Conservation (phyloP, 768 basidiomycete genomes). For the Boletus reticuloceps region DNA sequence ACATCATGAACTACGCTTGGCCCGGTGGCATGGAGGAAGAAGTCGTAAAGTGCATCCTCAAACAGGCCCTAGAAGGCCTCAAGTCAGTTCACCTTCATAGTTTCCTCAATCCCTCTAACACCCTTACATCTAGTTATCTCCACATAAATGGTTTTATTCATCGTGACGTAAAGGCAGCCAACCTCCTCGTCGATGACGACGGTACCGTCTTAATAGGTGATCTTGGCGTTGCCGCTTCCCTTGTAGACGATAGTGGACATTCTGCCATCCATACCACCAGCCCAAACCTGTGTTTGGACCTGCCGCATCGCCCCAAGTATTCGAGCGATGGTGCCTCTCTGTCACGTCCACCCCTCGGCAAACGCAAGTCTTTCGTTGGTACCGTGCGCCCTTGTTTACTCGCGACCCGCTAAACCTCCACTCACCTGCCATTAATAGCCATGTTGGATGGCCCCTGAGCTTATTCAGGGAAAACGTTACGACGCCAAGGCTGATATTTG, state of each 20-base stretch:
- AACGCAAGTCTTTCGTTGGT: slow-evolving; percentile 89
- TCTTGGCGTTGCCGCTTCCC: slow-evolving; percentile 86
- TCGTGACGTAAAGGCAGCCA: slow-evolving; percentile 92
- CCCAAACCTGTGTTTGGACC: slow-evolving; percentile 35
- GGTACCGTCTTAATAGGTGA: slow-evolving; percentile 90
- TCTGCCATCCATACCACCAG: slow-evolving; percentile 25
- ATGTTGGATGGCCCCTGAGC: slow-evolving; percentile 97
- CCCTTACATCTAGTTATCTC: slow-evolving; percentile 55
- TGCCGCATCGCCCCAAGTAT: slow-evolving; percentile 12
- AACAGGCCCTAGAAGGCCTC: slow-evolving; percentile 84
- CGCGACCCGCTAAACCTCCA: background rate
- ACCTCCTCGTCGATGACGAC: slow-evolving; percentile 87
- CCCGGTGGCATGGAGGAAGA: slow-evolving; percentile 91
- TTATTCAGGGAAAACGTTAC: slow-evolving; percentile 81
- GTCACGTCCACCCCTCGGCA: slow-evolving; percentile 54
- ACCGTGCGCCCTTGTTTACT: slow-evolving; percentile 50
- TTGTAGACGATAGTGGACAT: slow-evolving; percentile 61
- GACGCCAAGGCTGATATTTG: slow-evolving; percentile 91
- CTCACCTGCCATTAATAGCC: slow-evolving; percentile 44
- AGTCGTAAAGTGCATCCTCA: slow-evolving; percentile 79
- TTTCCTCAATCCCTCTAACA: background rate
- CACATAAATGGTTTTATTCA: slow-evolving; percentile 91
- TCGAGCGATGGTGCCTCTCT: background rate
- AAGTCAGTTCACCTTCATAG: slow-evolving; percentile 49
- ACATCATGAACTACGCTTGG: slow-evolving; percentile 83